Evolutionary conservation across 805 yeast genomes (phyloP).

Genomic region (Myxozyma mucilagina): DNA sequence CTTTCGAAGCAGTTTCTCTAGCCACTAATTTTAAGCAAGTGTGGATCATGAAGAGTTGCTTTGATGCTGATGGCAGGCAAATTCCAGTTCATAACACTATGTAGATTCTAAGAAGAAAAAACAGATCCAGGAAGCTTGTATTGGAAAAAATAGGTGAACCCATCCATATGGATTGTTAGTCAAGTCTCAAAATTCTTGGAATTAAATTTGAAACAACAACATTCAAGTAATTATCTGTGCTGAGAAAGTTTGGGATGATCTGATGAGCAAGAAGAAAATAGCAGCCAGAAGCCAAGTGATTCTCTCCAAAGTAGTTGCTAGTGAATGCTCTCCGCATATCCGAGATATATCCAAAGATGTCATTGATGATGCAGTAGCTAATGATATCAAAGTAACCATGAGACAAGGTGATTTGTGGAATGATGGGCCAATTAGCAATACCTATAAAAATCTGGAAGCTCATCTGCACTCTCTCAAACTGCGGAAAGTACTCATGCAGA

Average conservation of each 20-base stretch:
- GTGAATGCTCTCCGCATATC: background rate
- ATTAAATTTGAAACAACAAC: slow-evolving; percentile 3
- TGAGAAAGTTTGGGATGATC: background rate
- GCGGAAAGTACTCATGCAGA: slow-evolving; percentile 7
- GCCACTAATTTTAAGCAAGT: slow-evolving; percentile 16
- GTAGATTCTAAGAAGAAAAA: slow-evolving; percentile 1
- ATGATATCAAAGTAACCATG: background rate
- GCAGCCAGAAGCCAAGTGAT: background rate
- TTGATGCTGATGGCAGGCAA: slow-evolving; percentile 24
- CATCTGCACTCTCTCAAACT: background rate
- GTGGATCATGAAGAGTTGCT: slow-evolving; percentile 25
- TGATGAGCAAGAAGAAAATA: background rate
- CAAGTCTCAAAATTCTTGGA: slow-evolving; percentile 15
- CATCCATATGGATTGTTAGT: slow-evolving; percentile 24
- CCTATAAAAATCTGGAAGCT: slow-evolving; percentile 1
- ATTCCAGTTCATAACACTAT: background rate
- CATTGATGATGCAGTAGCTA: background rate
- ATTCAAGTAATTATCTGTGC: slow-evolving; percentile 7
- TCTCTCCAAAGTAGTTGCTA: background rate
- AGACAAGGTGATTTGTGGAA: slow-evolving; percentile 9
- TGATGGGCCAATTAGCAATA: slow-evolving; percentile 13
- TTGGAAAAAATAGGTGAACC: slow-evolving; percentile 16
- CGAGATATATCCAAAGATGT: background rate
- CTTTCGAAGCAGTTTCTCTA: background rate
- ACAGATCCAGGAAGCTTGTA: background rate